Conservation (phyloP, 371 early-diverging fungal genomes). For the Apophysomyces variabilis region DNA sequence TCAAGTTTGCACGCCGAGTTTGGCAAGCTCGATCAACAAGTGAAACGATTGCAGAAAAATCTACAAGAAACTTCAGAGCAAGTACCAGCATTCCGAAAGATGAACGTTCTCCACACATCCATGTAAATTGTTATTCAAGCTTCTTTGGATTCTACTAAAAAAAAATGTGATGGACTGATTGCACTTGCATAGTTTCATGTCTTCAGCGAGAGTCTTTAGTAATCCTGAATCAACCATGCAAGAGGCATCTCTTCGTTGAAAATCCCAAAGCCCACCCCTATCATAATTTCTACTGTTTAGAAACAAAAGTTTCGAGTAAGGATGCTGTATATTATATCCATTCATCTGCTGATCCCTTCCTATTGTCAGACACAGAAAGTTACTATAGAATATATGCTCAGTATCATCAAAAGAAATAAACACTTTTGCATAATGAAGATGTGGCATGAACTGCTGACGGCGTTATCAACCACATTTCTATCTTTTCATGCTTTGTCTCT, state of each 20-base stretch:
- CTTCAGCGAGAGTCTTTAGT: constrained; percentile 1
- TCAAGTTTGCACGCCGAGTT: constrained; percentile 21
- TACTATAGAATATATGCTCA: too few relatives aligned
- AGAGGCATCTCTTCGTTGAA: background rate
- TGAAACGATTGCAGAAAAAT: constrained; percentile 20
- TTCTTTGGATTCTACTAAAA: background rate
- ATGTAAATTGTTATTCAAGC: constrained; percentile 37
- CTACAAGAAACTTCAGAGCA: constrained; percentile 27
- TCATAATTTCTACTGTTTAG: too few relatives aligned
- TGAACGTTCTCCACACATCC: constrained; percentile 33
- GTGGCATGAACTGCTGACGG: too few relatives aligned
- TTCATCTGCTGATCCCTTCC: too few relatives aligned
- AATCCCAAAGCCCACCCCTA: background rate
- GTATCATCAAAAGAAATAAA: too few relatives aligned
- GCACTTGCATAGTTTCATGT: constrained; percentile 13
- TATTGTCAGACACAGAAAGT: too few relatives aligned
- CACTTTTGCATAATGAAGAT: too few relatives aligned
- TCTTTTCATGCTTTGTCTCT: too few relatives aligned
- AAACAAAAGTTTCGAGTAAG: too few relatives aligned
- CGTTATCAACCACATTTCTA: too few relatives aligned
- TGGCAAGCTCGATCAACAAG: constrained; percentile 21
- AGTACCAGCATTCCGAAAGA: constrained; percentile 25
- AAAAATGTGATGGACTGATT: background rate
- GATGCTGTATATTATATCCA: too few relatives aligned
- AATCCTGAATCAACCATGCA: background rate